A percentile compares a stretch with the other conserved stretches of the same genome.
phyloP scores from a whole-genome alignment of 306 rosid species.

The Alnus rubra region DNA sequence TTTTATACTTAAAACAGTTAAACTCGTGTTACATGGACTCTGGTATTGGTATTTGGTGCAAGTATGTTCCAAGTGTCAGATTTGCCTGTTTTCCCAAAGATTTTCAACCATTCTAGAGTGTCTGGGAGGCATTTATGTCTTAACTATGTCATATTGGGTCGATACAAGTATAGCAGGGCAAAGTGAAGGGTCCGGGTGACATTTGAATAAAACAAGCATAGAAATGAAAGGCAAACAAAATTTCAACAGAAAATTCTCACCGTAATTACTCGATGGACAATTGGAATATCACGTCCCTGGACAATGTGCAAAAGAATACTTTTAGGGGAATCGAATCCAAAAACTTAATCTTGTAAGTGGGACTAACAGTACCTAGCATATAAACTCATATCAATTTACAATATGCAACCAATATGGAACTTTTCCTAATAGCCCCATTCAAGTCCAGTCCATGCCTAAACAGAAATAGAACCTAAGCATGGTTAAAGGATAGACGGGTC shows the following conservation, averaged over 20 bases:
- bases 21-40: background rate
- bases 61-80: background rate
- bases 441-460: background rate
- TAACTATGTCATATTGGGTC: background rate
- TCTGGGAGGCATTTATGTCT: background rate
- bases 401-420: no score
- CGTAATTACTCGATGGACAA: constrained; percentile 79
- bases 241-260: constrained; percentile 33
- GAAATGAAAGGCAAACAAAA: constrained; percentile 7
- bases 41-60: background rate
- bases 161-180: background rate
- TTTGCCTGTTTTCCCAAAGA: background rate
- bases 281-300: constrained; percentile 75
- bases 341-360: background rate
- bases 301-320: constrained; percentile 22
- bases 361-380: background rate
- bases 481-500: background rate
- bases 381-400: background rate
- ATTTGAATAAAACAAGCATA: constrained; percentile 5
- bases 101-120: background rate
- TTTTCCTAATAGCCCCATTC: background rate
- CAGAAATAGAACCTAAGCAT: background rate
- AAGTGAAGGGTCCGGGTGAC: background rate
- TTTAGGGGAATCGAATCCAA: background rate
- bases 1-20: background rate